Percentiles rank a stretch among this genome's conserved stretches.
phyloP scores from a whole-genome alignment of 2,329 filamentous ascomycete genomes.

The Colletotrichum magnum region DNA sequence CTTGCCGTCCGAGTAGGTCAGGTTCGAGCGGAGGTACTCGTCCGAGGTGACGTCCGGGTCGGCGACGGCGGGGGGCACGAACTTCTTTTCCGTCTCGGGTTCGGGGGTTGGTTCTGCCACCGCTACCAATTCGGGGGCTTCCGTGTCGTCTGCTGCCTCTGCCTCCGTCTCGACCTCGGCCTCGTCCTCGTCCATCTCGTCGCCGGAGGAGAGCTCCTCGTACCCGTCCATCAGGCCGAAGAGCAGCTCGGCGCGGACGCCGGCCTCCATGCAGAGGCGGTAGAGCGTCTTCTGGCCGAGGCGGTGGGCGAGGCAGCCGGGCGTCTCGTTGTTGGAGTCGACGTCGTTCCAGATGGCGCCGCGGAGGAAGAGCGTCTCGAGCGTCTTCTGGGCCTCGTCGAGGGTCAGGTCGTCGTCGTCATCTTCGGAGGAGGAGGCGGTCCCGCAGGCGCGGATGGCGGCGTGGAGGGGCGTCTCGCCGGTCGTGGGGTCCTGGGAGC shows the following conservation, averaged over 20 bases:
- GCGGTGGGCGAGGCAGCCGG: slow-evolving; percentile 85
- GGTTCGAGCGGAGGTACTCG: slow-evolving; percentile 76
- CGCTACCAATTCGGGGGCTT: slow-evolving; percentile 45
- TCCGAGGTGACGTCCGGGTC: slow-evolving; percentile 71
- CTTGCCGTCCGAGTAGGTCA: slow-evolving; percentile 75
- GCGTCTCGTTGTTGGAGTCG: slow-evolving; percentile 88
- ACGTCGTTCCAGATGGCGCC: slow-evolving; percentile 99
- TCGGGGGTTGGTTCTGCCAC: slow-evolving; percentile 30
- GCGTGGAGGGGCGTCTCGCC: slow-evolving; percentile 92
- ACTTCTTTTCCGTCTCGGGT: slow-evolving; percentile 47
- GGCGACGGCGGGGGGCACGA: slow-evolving; percentile 52
- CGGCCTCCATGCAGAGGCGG: slow-evolving; percentile 87
- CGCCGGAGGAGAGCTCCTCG: slow-evolving; percentile 75
- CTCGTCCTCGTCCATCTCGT: slow-evolving; percentile 61
- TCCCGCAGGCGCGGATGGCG: slow-evolving; percentile 83
- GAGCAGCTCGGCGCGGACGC: slow-evolving; percentile 90
- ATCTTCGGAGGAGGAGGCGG: slow-evolving; percentile 47
- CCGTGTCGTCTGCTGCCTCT: slow-evolving; percentile 60
- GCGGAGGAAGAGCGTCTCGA: slow-evolving; percentile 84
- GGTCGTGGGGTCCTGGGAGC: slow-evolving; percentile 86
- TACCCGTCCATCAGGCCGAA: slow-evolving; percentile 88
- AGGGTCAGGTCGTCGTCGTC: slow-evolving; percentile 58
- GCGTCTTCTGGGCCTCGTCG: slow-evolving; percentile 75
- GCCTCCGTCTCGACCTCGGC: slow-evolving; percentile 48
- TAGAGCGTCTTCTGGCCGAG: slow-evolving; percentile 82